Evolutionary conservation across 805 yeast species (phyloP), one percentile per base, ranked within the genome.

Genomic region (Torulaspora indica): DNA sequence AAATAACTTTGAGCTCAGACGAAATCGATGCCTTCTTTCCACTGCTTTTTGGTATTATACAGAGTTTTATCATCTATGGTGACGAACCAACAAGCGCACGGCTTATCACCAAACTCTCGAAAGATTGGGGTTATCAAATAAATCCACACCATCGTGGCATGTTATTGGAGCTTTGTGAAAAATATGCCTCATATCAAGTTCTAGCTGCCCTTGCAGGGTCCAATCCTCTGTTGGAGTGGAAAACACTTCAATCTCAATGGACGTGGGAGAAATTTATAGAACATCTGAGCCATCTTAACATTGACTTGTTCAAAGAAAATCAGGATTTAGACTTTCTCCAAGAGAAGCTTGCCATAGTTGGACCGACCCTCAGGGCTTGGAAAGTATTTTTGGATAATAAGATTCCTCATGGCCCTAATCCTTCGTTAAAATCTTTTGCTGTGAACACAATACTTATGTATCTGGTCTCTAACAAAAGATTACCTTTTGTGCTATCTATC

Each of bases 371-470:
- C 17, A 17, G 33, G 9, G 48, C 40, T 18, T 53, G 56, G 56
- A 28, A 37, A 29, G 2, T 17, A 10, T 51, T 47, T 36, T 17
- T 51, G 14, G 37, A 48, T n/a, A 13, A 38, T 9, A 38, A 45
- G n/a, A 38, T 47, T 8, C 47, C 47, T 14, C 34, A 24, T 5
- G 30, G 22, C 8, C 48, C 52, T 4, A 38, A 46, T 13, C 38
- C 42, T 15, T 53, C 57, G 6, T 36, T 54, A 27, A 44, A 38
- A 23, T 53, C 56, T 8, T 48, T 46, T 32, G 45, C 38, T 29
- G 23, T 52, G 10, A 45, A 47, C 32, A 40, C 44, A 13, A 25
- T 54, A 15, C 44, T 54, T 6, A 13, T 38, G 4, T 29, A 40
- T 29, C 34, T 50, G 24, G 52, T 48, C 4, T 25, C 50, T 9